Conservation (phyloP, 2,329 filamentous ascomycete genomes). For the Nemania abortiva region DNA sequence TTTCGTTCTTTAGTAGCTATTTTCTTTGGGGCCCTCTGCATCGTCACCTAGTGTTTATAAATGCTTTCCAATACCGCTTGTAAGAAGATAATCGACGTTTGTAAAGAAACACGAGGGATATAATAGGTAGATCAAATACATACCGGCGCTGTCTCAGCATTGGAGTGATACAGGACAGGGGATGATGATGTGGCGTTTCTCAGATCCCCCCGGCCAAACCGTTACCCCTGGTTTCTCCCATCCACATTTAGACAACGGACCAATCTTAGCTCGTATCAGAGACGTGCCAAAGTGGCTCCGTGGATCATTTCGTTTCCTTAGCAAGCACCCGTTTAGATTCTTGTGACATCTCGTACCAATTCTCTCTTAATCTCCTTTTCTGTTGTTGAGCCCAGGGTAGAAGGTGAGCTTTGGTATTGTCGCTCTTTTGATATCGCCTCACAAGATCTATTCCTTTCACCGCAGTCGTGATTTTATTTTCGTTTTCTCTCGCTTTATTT, state of each 20-base stretch:
- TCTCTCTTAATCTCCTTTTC: conserved; percentile 25
- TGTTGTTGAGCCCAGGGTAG: conserved; percentile 16
- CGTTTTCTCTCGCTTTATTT: not conserved
- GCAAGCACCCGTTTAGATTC: conserved; percentile 18
- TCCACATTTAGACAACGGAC: conserved; percentile 30
- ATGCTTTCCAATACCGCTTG: not conserved
- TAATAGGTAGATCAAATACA: not conserved
- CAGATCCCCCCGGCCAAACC: conserved; percentile 24
- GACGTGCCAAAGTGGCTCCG: conserved; percentile 31
- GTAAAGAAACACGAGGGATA: not conserved
- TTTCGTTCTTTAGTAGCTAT: not conserved
- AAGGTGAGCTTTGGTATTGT: conserved; percentile 33
- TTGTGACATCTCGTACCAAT: conserved; percentile 1
- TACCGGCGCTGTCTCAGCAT: conserved; percentile 1
- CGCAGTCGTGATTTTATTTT: not conserved
- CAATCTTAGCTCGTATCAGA: conserved; percentile 35
- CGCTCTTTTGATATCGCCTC: conserved; percentile 41
- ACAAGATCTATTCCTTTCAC: conserved; percentile 26
- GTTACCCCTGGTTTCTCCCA: conserved; percentile 24
- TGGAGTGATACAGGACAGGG: not conserved
- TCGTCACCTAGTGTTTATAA: not conserved
- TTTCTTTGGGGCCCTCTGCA: not conserved
- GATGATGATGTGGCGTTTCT: conserved; percentile 10
- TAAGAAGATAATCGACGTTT: not conserved
- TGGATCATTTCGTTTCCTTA: conserved; percentile 29